Conservation (phyloP, 148 eudicot genomes). For the Camellia japonica region DNA sequence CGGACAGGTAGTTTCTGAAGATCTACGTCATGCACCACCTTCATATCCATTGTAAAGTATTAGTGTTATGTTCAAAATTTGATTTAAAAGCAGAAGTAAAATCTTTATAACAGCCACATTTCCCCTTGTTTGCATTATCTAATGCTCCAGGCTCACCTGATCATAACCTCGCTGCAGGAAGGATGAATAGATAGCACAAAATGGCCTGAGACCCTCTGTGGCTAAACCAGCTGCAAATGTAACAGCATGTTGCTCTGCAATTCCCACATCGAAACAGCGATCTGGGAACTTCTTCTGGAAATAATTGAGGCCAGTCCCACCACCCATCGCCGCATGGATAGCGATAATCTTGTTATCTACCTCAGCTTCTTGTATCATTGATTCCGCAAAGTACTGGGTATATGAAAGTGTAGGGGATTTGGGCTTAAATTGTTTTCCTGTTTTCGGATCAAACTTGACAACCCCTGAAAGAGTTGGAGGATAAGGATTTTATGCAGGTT, state of each 20-base stretch:
- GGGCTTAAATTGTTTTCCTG: slow-evolving; percentile 66
- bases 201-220: slow-evolving; percentile 74
- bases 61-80: neutral
- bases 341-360: slow-evolving; percentile 55
- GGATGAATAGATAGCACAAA: slow-evolving; percentile 72
- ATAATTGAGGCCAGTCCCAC: slow-evolving; percentile 74
- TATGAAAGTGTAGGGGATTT: slow-evolving; percentile 59
- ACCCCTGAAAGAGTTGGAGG: slow-evolving; percentile 43
- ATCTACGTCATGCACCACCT: slow-evolving; percentile 84
- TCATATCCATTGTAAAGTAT: slow-evolving; percentile 11
- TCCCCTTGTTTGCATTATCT: neutral
- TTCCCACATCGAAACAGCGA: slow-evolving; percentile 79
- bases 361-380: slow-evolving; percentile 70
- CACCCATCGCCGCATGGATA: slow-evolving; percentile 82
- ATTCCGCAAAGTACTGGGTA: slow-evolving; percentile 65
- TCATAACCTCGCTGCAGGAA: slow-evolving; percentile 76
- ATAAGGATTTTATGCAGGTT: neutral
- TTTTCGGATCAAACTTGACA: slow-evolving; percentile 57
- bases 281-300: slow-evolving; percentile 64
- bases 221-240: slow-evolving; percentile 88
- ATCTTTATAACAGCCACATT: neutral
- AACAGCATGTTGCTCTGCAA: slow-evolving; percentile 82
- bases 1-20: slow-evolving; percentile 75
- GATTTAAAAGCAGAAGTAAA: neutral
- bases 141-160: slow-evolving; percentile 39